Base-by-base conservation (phyloP, 495 filamentous ascomycete genomes). In the Schizothecium vesticola region DNA sequence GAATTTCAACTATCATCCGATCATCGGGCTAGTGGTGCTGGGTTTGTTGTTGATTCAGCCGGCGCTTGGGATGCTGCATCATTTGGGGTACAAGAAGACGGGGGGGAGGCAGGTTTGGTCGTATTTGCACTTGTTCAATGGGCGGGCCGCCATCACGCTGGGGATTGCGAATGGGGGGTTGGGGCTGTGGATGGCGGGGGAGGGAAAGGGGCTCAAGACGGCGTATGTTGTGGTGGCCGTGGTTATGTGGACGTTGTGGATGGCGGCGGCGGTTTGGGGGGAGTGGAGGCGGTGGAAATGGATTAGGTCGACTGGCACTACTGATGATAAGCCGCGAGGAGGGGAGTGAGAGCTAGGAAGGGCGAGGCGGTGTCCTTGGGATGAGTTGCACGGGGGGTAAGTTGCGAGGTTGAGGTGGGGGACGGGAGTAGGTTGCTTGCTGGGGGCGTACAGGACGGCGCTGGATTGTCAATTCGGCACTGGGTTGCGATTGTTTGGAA, bases 81-180 rank as follows among this genome's bases (percentile, higher is more conserved):
- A 93, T 74, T 68, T 78, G 59, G 80, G 79, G 55, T 90, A 81
- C 77, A 79, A 79, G 25, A 79, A 78, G 59, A 74, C 79, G 1
- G 66, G 73, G 9, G 70, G 76, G 0, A 86, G 87, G 51, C 84
- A 83, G 21, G 43, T 79, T 5, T 85, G 83, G 80, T 85, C 83
- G 1, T 78, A 87, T 69, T 64, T 81, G 11, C 91, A 93, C 75
- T 80, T 90, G 56, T 90, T 90, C 88, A 82, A 85, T 69, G 90
- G 91, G 1, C 84, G 90, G 0, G 28, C 77, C n/a, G 70, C 86
- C 16, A 82, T 93, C 23, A 78, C 84, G 0, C 77, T 90, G 5
- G 91, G 87, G 1, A 85, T 92, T 59, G 81, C 90, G 65, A 92
- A 93, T 76, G 90, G 85, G 26, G 89, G 86, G 0, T 76, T 91